Evolutionary conservation across 192 early-diverging fungal species (phyloP), one percentile per base, ranked within the genome.

Genomic region (Coemansia sp.): DNA sequence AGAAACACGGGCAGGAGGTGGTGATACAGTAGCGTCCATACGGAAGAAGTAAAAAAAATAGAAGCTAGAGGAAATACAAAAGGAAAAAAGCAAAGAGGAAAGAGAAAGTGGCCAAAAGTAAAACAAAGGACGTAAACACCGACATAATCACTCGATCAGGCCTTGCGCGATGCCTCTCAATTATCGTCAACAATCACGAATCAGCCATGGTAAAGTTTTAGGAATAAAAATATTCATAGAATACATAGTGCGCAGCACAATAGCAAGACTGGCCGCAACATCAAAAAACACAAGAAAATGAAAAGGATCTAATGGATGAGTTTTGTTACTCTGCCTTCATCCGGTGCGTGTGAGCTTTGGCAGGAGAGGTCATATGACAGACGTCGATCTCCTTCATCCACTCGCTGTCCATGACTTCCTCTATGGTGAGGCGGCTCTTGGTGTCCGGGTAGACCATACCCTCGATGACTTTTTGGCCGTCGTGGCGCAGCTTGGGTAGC

Each of bases 361-460:
- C 63, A 14, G 63, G 62, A 23, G 43, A 36, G 39, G 23, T 53
- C 6, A 57, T 55, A 34, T 67, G 79, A 59, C 90, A 92, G 26
- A 83, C 67, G 8, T 84, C 79, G 24, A 92, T 76, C n/a, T 73
- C 75, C 63, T 86, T 85, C 64, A 89, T 88, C 95, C 95, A 97
- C 20, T 85, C 73, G 69, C 87, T 86, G 9, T 87, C 80, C 28
- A 94, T 66, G 21, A 93, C 83, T 28, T 88, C 85, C 18, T 83
- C 77, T 50, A 97, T 84, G 13, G 85, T 79, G n/a, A 73, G 66
- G 8, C 92, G 87, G 21, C 78, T 83, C 26, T 65, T 69, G 8
- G 77, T 70, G 40, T 89, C 84, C 4, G 86, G 83, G 37, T 90
- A 85, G 31, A 93, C 65, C 66, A 93, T 89, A 40, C 83, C 78